Conservation (phyloP, 805 yeast genomes). For the Yamadazyma endophytica region DNA sequence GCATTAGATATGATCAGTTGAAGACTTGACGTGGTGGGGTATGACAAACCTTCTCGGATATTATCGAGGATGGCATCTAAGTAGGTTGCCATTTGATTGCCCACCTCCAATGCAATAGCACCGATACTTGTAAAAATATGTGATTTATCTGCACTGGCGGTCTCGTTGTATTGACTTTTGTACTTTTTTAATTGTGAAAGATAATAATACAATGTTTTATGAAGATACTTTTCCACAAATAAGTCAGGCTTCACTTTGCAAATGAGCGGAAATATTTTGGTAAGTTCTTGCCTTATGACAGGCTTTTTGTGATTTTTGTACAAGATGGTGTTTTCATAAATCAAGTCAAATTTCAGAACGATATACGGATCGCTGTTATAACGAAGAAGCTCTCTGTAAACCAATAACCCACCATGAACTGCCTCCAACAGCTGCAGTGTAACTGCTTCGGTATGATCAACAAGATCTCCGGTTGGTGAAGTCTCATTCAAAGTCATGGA, state of each 20-base stretch:
- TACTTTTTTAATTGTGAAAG: slow-evolving; percentile 72
- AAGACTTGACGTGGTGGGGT: slow-evolving; percentile 30
- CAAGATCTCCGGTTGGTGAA: slow-evolving; percentile 3
- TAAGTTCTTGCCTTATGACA: slow-evolving; percentile 78
- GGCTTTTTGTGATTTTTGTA: slow-evolving; percentile 75
- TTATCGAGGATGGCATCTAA: slow-evolving; percentile 83
- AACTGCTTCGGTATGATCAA: slow-evolving; percentile 8
- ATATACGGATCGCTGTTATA: slow-evolving; percentile 68
- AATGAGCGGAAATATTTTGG: slow-evolving; percentile 74
- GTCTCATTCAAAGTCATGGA: slow-evolving; percentile 49
- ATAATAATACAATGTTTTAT: slow-evolving; percentile 71
- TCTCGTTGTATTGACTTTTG: slow-evolving; percentile 38
- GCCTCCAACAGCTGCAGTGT: slow-evolving; percentile 47
- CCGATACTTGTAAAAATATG: slow-evolving; percentile 81
- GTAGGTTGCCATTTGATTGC: slow-evolving; percentile 81
- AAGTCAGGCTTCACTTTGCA: slow-evolving; percentile 72
- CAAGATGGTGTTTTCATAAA: slow-evolving; percentile 68
- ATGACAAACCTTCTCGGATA: slow-evolving; percentile 69
- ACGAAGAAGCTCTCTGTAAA: slow-evolving; percentile 71
- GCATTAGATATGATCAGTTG: slow-evolving; percentile 40
- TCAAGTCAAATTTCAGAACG: slow-evolving; percentile 65
- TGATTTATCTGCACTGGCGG: slow-evolving; percentile 56
- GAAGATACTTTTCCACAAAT: slow-evolving; percentile 79
- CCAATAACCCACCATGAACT: slow-evolving; percentile 83
- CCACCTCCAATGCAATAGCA: slow-evolving; percentile 72